Conservation (phyloP, 306 rosid species). For the Elaeagnus macrophylla region DNA sequence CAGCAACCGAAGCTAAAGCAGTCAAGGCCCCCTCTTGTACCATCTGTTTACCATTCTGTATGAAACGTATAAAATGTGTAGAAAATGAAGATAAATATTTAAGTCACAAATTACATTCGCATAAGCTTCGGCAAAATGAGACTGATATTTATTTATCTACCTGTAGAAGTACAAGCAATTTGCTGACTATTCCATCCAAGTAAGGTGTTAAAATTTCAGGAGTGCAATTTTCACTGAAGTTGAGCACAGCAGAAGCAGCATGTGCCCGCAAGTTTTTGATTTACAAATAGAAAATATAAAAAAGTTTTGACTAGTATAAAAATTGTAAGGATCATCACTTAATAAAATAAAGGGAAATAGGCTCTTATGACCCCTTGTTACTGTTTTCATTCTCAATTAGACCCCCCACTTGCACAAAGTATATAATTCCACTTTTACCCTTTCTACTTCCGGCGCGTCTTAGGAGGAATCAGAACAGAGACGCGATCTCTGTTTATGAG, state of each 20-base stretch:
- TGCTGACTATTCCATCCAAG: conserved; percentile 89
- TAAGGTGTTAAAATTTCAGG: conserved; percentile 85
- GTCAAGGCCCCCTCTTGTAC: conserved; percentile 99
- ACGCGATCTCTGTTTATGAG: too few species aligned
- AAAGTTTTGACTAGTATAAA: too few species aligned
- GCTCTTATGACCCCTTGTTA: too few species aligned
- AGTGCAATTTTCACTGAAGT: conserved; percentile 97
- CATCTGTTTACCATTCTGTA: conserved; percentile 95
- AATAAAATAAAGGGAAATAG: too few species aligned
- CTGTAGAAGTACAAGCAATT: conserved; percentile 91
- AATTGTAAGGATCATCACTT: too few species aligned
- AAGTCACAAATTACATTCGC: background rate
- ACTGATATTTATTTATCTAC: conserved; percentile 23
- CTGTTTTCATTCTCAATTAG: too few species aligned
- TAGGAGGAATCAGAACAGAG: too few species aligned
- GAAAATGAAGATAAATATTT: background rate
- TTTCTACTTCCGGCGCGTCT: too few species aligned
- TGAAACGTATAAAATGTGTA: conserved; percentile 13
- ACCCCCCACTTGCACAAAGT: too few species aligned
- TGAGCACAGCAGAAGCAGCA: conserved; percentile 99
- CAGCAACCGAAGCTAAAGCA: conserved; percentile 98
- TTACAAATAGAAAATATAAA: too few species aligned
- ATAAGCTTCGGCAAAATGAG: conserved; percentile 3
- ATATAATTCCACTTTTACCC: too few species aligned
- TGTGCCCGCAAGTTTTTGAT: conserved; percentile 56